Evolutionary conservation across 352 stramenopile species (phyloP), one percentile per base, ranked within the genome.

Genomic region (Pythium folliculosum): DNA sequence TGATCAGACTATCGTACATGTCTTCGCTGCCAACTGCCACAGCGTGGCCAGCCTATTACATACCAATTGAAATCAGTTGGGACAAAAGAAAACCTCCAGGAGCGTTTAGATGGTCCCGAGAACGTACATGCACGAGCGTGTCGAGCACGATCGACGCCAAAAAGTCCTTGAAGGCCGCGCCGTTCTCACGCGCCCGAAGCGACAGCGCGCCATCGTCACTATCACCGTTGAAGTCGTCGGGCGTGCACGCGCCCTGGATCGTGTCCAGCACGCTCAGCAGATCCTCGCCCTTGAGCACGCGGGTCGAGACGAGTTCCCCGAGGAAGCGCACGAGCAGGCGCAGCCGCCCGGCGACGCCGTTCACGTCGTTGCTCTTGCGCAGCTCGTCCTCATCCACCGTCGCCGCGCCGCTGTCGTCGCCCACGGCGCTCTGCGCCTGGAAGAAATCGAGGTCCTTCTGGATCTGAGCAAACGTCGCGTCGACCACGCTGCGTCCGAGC

Each of bases 101-200:
- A 32, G 27, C 27, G 27, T 32, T 32, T 32, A 32, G 27, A 32
- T 32, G 27, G 27, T 32, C 27, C 27, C 27, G 4, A n/a, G 5
- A 13, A 57, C 58, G 14, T 48, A 82, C 78, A 55, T 92, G 82
- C 3, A 93, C 53, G 37, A 95, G 60, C 25, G 83, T 78, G 55
- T 93, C 82, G 23, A 95, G 73, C 48, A 93, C 85, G 40, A 92
- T 65, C 2, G 77, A 77, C 1, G 81, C 80, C 57, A 92, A 84
- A 40, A 88, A 92, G 62, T 95, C 87, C 56, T 95, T 92, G 77
- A 84, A 91, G 14, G 87, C 84, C 0, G 75, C 76, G 0, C 74
- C 70, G 58, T 91, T 63, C 61, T 94, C 83, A 4, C 72, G 69
- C 3, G 63, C 65, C 21, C 80, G 65, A 17, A 89, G 60, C 19